Conservation (phyloP, 164 flowering plant genomes). For the Magnolia changhungtana region DNA sequence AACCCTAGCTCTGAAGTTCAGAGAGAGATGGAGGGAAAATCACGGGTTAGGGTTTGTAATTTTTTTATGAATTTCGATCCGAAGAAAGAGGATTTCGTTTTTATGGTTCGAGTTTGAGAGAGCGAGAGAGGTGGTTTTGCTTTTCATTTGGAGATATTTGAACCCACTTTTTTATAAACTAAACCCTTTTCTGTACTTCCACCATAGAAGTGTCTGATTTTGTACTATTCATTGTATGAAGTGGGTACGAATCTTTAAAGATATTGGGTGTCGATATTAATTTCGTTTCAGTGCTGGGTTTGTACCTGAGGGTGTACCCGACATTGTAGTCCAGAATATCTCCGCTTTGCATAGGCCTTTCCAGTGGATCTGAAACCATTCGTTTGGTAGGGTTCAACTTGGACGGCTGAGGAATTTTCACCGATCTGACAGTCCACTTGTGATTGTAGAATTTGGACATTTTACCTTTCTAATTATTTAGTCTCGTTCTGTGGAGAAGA, state of each 20-base stretch:
- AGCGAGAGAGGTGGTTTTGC: neutral
- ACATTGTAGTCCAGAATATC: neutral
- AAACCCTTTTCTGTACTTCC: neutral
- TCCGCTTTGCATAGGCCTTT: too few species aligned
- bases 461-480: too few species aligned
- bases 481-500: too few species aligned
- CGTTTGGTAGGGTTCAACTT: too few species aligned
- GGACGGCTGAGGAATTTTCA: too few species aligned
- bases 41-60: neutral
- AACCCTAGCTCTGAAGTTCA: constrained; percentile 6
- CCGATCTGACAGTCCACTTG: too few species aligned
- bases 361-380: too few species aligned
- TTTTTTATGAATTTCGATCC: neutral
- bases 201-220: neutral
- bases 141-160: neutral
- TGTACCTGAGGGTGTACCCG: neutral
- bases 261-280: neutral
- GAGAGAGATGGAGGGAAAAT: neutral
- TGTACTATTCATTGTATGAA: too few species aligned
- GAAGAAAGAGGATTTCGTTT: neutral
- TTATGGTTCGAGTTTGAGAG: neutral
- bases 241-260: neutral
- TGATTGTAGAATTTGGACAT: too few species aligned
- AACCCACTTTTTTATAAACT: neutral
- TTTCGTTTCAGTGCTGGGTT: neutral